Evolutionary conservation across 768 basidiomycete species (phyloP).

Genomic region (Agaricus blazei): DNA sequence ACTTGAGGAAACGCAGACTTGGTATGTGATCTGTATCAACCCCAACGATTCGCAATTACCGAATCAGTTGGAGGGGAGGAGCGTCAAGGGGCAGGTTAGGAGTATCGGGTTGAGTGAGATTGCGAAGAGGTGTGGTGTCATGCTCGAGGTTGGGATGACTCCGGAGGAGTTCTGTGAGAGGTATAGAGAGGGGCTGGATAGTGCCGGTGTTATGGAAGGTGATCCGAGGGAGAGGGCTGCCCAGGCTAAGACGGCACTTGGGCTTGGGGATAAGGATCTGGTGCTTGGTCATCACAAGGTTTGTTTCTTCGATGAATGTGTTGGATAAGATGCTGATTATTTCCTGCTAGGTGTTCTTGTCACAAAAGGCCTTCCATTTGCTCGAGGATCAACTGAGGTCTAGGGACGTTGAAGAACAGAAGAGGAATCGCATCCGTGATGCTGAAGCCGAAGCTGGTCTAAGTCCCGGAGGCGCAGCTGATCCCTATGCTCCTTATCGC

Average conservation of each 20-base stretch:
- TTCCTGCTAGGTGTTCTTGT: constrained; percentile 72
- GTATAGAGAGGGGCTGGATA: constrained; percentile 65
- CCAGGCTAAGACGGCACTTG: constrained; percentile 51
- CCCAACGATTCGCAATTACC: constrained; percentile 95
- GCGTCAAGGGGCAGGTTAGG: constrained; percentile 88
- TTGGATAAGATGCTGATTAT: not conserved
- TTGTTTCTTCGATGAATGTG: constrained; percentile 14
- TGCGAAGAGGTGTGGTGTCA: constrained; percentile 54
- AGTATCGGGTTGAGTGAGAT: constrained; percentile 78
- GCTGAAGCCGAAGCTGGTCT: constrained; percentile 70
- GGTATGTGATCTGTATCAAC: constrained; percentile 91
- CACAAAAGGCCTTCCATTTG: constrained; percentile 77
- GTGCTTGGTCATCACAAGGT: constrained; percentile 86
- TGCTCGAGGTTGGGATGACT: constrained; percentile 83
- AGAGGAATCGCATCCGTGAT: constrained; percentile 72
- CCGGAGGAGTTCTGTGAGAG: constrained; percentile 82
- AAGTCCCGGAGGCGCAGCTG: constrained; percentile 46
- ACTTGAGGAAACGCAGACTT: constrained; percentile 82
- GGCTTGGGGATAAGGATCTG: constrained; percentile 63
- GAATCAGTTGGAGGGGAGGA: constrained; percentile 88
- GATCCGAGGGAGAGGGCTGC: constrained; percentile 54
- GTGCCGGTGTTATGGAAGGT: constrained; percentile 55
- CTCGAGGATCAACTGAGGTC: constrained; percentile 86
- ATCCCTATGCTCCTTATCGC: constrained; percentile 78
- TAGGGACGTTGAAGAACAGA: constrained; percentile 81